A percentile compares a stretch with the other conserved stretches of the same genome.
Evolutionary conservation across 2,329 filamentous ascomycete species (phyloP).

Genomic region (Penicillium palitans): DNA sequence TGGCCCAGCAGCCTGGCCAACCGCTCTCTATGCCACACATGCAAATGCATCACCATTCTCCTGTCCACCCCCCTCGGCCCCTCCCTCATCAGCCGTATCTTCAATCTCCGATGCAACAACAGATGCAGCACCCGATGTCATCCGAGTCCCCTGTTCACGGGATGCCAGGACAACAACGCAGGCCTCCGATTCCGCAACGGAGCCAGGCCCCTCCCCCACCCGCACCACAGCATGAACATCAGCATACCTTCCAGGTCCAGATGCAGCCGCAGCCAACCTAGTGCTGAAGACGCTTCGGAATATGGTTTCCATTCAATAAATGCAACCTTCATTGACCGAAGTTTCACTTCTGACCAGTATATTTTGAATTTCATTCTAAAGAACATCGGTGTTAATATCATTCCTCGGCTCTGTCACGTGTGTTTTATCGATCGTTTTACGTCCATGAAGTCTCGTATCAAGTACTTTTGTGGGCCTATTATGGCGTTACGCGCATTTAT

Average conservation of each 20-base stretch:
- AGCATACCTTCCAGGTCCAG: constrained; percentile 29
- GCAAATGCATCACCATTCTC: constrained; percentile 26
- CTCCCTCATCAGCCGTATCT: constrained; percentile 22
- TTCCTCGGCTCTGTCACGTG: neutral
- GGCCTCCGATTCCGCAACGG: constrained; percentile 12
- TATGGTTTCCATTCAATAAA: neutral
- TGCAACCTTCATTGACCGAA: neutral
- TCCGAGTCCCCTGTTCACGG: constrained; percentile 17
- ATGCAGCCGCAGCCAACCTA: constrained; percentile 26
- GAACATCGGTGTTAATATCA: constrained; percentile 1
- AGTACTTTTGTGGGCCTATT: neutral
- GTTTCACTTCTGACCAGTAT: neutral
- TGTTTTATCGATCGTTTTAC: neutral
- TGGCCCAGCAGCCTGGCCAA: constrained; percentile 11
- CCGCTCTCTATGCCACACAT: constrained; percentile 25
- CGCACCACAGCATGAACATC: constrained; percentile 29
- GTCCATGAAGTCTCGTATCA: constrained; percentile 6
- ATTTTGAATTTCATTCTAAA: neutral
- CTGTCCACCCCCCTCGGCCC: constrained; percentile 18
- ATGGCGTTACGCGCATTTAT: constrained; percentile 4
- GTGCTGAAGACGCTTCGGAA: neutral
- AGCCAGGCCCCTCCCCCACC: constrained; percentile 24
- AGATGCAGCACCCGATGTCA: constrained; percentile 20
- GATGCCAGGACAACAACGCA: constrained; percentile 12
- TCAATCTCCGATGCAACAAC: constrained; percentile 26